These are phyloP conservation scores for Kalmanozyma brasiliensis DNA, from an alignment of 1,284 basidiomycete species.

Conservation along the genomic window DNA sequence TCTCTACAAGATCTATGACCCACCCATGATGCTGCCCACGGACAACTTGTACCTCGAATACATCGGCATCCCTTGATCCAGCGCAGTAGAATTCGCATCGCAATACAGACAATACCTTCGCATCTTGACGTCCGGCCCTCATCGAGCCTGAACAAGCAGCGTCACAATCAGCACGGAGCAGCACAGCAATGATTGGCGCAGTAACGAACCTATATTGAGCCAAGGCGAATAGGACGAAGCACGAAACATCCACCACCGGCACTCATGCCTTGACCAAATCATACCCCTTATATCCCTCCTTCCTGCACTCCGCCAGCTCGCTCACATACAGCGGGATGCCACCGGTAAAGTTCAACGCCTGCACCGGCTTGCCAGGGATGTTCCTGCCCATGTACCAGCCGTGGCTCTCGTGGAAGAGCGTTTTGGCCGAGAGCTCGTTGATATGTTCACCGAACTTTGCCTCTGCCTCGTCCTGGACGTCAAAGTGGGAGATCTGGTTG, in stretches of 20 bases:
- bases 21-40: conserved; percentile 63
- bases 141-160: no score
- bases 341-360: conserved; percentile 52
- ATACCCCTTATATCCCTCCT: conserved; percentile 38
- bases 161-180: no score
- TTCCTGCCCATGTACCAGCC: conserved; percentile 57
- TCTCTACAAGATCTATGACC: conserved; percentile 58
- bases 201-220: no score
- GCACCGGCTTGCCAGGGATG: conserved; percentile 45
- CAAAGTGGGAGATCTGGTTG: conserved; percentile 44
- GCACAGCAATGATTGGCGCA: no score
- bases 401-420: conserved; percentile 51
- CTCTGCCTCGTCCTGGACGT: conserved; percentile 42
- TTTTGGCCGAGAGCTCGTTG: conserved; percentile 50
- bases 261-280: conserved; percentile 31
- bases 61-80: conserved; percentile 30
- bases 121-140: no score
- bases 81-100: not conserved
- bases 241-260: no score
- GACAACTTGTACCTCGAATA: conserved; percentile 52
- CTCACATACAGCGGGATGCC: conserved; percentile 47
- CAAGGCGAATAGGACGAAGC: no score
- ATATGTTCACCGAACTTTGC: conserved; percentile 47
- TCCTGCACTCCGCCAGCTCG: conserved; percentile 42
- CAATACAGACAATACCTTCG: conserved; percentile 17